A percentile compares a stretch with the other conserved stretches of the same genome.
These are phyloP conservation scores for Coniochaeta sp. DNA, from an alignment of 2,329 filamentous ascomycete genomes.

Conservation along the genomic window DNA sequence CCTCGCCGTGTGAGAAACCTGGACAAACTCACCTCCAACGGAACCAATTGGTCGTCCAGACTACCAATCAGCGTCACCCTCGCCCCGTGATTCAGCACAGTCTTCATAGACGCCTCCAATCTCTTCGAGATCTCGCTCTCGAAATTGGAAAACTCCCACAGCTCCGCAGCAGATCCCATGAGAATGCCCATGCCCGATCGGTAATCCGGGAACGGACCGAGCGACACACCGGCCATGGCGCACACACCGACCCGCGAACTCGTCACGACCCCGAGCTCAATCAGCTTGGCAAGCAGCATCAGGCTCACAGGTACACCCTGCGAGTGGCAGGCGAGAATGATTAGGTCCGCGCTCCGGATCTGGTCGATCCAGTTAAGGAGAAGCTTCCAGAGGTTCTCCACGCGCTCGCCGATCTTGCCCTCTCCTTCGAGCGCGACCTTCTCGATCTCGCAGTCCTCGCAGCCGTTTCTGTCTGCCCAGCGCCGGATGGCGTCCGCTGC, in stretches of 20 bases:
- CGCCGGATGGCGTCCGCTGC: constrained; percentile 75
- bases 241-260: constrained; percentile 77
- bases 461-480: constrained; percentile 72
- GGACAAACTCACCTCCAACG: constrained; percentile 61
- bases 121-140: constrained; percentile 75
- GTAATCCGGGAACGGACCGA: constrained; percentile 89
- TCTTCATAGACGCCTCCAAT: constrained; percentile 69
- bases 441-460: constrained; percentile 73
- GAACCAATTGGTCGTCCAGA: constrained; percentile 94
- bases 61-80: constrained; percentile 85
- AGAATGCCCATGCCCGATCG: constrained; percentile 80
- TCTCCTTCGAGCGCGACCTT: constrained; percentile 94
- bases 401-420: constrained; percentile 81
- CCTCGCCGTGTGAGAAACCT: background rate
- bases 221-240: constrained; percentile 82
- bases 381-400: constrained; percentile 90
- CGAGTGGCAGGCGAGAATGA: constrained; percentile 88
- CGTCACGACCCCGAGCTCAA: constrained; percentile 79
- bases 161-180: constrained; percentile 83
- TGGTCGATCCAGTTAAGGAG: constrained; percentile 92
- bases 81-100: constrained; percentile 70
- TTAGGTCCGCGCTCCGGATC: constrained; percentile 78
- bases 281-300: constrained; percentile 87
- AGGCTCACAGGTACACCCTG: constrained; percentile 92
- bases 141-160: constrained; percentile 87